A percentile compares a stretch with the other conserved stretches of the same genome.
Conservation (phyloP, 768 basidiomycete species). For the Saitozyma podzolica region DNA sequence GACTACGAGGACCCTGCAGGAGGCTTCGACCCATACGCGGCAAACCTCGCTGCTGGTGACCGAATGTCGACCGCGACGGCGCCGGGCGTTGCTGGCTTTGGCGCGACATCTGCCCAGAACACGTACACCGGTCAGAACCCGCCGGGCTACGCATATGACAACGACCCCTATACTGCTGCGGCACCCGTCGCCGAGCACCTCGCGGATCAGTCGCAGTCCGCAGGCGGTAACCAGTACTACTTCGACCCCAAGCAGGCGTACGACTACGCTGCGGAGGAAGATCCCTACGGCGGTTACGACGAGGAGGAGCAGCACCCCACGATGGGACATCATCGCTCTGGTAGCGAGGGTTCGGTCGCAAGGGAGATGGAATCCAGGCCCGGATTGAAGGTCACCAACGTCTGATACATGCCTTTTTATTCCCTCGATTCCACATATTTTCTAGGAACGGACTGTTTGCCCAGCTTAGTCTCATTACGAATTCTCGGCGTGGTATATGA, state of each 20-base stretch:
- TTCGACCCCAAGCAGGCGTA: slow-evolving; percentile 38
- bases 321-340: slow-evolving; percentile 18
- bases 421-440: no score
- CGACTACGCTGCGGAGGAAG: slow-evolving; percentile 33
- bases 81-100: slow-evolving; percentile 41
- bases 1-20: slow-evolving; percentile 49
- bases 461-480: no score
- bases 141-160: neutral
- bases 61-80: slow-evolving; percentile 35
- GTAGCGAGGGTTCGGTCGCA: slow-evolving; percentile 38
- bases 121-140: slow-evolving; percentile 7
- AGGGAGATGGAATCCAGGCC: slow-evolving; percentile 15
- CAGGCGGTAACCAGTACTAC: slow-evolving; percentile 22
- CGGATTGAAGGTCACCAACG: slow-evolving; percentile 39
- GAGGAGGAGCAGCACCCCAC: slow-evolving; percentile 13
- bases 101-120: slow-evolving; percentile 26
- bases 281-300: slow-evolving; percentile 35
- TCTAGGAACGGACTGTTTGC: no score
- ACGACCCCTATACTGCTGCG: slow-evolving; percentile 4
- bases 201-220: slow-evolving; percentile 8
- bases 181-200: neutral
- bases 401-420: neutral
- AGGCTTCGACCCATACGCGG: slow-evolving; percentile 50
- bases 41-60: slow-evolving; percentile 30
- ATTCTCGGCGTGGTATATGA: no score